Base-by-base conservation (phyloP, 805 yeast species). In the Candida boleticola region DNA sequence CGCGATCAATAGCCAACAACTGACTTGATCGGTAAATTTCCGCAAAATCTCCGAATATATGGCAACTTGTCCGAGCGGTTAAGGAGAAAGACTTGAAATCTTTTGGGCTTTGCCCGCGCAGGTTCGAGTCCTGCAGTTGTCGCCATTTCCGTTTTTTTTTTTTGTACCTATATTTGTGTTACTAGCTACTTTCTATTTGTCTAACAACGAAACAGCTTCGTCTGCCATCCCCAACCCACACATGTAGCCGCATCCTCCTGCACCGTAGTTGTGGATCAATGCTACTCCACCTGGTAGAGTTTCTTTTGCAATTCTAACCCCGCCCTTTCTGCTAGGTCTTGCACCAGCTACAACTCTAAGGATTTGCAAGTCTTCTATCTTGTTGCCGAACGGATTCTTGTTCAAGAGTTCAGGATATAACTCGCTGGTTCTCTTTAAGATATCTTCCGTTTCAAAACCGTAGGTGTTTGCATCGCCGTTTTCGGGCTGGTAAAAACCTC, bases 51-150 rank as follows among this genome's bases (percentile, higher is more conserved):
- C n/a, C n/a, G n/a, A n/a, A n/a, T n/a, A n/a, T n/a, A n/a, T n/a
- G 27, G 11, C 27, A 11, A 11, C 27, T 23, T 23, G 27, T 23
- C 27, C 27, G 27, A 23, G 27, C 27, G 27, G 27, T 23, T 23
- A 23, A 23, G 27, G 27, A 23, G 27, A 23, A 7, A 23, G 27
- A 7, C 11, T 23, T 23, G 27, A 23, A 23, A 7, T 7, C 27
- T 23, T 7, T 23, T 23, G 27, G 7, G 27, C 27, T 50, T n/a
- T 59, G 72, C 73, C 72, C 73, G 71, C 73, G 71, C 71, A 67
- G 73, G 73, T 67, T 67, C 72, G 73, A 66, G 58, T 67, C 72
- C 73, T 67, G 73, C 71, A 65, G 72, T 65, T 65, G 73, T 67
- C 73, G 73, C 45, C 45, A 48, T 54, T 38, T 49, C 53, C 57